Conservation (phyloP, 2,329 filamentous ascomycete genomes). For the Scedosporium apiospermum region DNA sequence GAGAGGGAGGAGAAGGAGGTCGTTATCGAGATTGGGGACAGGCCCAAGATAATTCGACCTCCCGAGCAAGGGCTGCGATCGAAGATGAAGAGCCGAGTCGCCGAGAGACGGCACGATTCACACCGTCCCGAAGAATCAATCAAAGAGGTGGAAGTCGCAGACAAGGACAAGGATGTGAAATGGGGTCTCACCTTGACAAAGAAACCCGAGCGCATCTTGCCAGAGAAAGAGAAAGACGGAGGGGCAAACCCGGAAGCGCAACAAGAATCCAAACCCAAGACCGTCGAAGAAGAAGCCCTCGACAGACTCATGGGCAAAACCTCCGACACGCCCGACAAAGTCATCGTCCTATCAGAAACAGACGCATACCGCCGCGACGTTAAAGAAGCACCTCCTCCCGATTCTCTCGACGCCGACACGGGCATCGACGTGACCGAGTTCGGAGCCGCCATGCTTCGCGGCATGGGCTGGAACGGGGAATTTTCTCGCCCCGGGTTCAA, state of each 20-base stretch:
- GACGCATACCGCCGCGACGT: constrained; percentile 65
- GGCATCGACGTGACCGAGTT: constrained; percentile 91
- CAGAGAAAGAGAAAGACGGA: constrained; percentile 8
- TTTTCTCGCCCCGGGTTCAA: constrained; percentile 43
- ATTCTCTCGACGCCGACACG: constrained; percentile 76
- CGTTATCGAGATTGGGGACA: constrained; percentile 1
- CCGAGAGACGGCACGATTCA: not conserved
- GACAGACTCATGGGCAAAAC: constrained; percentile 55
- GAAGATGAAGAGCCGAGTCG: constrained; percentile 8
- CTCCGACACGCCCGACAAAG: constrained; percentile 21
- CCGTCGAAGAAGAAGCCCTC: constrained; percentile 46
- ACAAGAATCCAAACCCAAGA: constrained; percentile 7
- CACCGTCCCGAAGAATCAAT: constrained; percentile 10
- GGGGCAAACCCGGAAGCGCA: not conserved
- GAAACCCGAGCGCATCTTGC: not conserved
- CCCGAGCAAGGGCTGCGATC: constrained; percentile 8
- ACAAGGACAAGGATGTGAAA: constrained; percentile 44
- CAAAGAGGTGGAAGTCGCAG: constrained; percentile 26
- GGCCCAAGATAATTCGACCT: constrained; percentile 9
- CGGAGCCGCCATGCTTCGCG: constrained; percentile 77
- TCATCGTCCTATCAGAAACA: constrained; percentile 50
- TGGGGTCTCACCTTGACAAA: constrained; percentile 32
- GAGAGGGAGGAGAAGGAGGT: not conserved
- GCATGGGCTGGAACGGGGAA: constrained; percentile 89
- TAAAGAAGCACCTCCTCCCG: constrained; percentile 60